Base-by-base conservation (phyloP, 176 grass and related monocot genomes). In the Elymus sibiricus region DNA sequence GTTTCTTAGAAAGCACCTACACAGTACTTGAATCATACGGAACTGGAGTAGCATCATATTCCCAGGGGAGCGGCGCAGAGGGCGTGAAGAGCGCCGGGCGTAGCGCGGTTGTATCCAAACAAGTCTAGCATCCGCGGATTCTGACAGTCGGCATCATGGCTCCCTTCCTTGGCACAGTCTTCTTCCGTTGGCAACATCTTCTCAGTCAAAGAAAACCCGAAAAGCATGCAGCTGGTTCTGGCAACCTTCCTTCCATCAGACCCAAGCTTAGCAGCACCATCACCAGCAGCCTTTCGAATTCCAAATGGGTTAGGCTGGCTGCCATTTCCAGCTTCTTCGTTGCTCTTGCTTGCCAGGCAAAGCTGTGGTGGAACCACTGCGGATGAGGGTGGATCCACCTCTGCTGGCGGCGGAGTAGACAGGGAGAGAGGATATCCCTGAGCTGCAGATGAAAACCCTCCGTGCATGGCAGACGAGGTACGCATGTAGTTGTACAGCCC, bases 201-300 rank as follows among this genome's bases (percentile, higher is more conserved):
- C 59, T 99, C 90, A 12, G 82, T 97, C 43, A 99, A 84, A 67
- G 94, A 87, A 76, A 99, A 99, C 74, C 97, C 97, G 85, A 99
- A 99, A 82, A 99, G 90, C 46, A 86, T 96, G 84, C 92, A 97
- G 65, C 88, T 86, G 62, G 80, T 87, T 70, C 81, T 88, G 40
- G 74, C 82, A 68, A 87, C 79, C 31, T 88, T 87, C 82, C 70
- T 89, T 60, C 85, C 86, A 79, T 84, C 87, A 79, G 79, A 70
- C 27, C 83, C 74, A 60, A 27, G 53, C 74, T 90, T 94, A 67
- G 24, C 56, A 67, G 24, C 56, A 71, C 77, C 64, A 76, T 91
- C 73, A 55, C 84, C 87, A 78, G 81, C 64, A 64, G 61, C 80
- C 62, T 88, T 90, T 60, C 43, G 89, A 31, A 43, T 84, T 73